Evolutionary conservation across 768 basidiomycete species (phyloP).

Genomic region (Cystoderma amianthinum): DNA sequence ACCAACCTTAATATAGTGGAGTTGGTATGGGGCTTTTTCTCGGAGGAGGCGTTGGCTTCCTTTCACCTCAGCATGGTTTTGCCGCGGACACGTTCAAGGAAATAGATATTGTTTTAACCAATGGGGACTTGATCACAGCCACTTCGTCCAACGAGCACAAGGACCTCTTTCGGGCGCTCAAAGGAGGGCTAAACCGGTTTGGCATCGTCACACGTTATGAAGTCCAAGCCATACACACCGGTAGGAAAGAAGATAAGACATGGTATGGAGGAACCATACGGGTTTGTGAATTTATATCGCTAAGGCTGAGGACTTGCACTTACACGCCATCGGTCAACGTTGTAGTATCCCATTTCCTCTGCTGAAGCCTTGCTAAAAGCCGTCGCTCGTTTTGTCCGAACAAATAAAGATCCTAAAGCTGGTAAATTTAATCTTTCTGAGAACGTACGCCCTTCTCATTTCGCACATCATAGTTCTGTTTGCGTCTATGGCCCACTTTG

Average conservation of each 20-base stretch:
- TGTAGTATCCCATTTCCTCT: constrained; percentile 28
- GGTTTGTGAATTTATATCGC: constrained; percentile 13
- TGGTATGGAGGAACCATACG: constrained; percentile 31
- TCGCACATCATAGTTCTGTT: background rate
- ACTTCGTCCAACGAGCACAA: constrained; percentile 29
- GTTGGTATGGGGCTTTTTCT: constrained; percentile 36
- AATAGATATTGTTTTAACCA: constrained; percentile 34
- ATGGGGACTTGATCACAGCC: constrained; percentile 31
- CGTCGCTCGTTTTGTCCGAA: constrained; percentile 25
- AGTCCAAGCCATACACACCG: constrained; percentile 29
- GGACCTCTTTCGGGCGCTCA: constrained; percentile 36
- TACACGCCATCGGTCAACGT: background rate
- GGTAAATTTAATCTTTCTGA: constrained; percentile 15
- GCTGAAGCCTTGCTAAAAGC: constrained; percentile 28
- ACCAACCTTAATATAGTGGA: constrained; percentile 15
- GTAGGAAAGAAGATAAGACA: constrained; percentile 24
- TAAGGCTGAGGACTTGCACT: background rate
- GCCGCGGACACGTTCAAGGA: constrained; percentile 28
- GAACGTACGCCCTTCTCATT: background rate
- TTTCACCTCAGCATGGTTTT: constrained; percentile 31
- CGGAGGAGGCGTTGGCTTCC: constrained; percentile 33
- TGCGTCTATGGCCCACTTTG: constrained; percentile 17
- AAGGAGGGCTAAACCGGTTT: constrained; percentile 38
- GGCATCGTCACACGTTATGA: constrained; percentile 38
- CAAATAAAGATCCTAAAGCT: constrained; percentile 29